phyloP scores from a whole-genome alignment of 331 rosid genomes.

The Dryas integrifolia region DNA sequence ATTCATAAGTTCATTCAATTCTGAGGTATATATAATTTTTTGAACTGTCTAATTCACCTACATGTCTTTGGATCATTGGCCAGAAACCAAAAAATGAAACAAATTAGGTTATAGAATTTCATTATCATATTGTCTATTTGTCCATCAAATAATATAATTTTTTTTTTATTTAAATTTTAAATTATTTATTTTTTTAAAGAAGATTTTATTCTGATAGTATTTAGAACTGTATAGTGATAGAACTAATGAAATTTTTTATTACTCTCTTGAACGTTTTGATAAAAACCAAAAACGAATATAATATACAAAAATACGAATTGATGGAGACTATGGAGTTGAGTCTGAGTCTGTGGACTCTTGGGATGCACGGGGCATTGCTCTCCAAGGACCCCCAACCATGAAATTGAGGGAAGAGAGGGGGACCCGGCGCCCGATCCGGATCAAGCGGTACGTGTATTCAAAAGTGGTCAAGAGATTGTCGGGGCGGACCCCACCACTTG shows the following conservation, averaged over 20 bases:
- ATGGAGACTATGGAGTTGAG: not conserved
- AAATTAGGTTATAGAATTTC: too few species aligned
- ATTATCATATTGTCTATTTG: too few species aligned
- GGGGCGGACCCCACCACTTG: slow-evolving; percentile 9
- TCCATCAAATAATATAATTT: too few species aligned
- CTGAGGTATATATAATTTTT: too few species aligned
- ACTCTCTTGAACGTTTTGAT: not conserved
- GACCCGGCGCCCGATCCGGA: slow-evolving; percentile 28
- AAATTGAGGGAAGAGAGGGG: slow-evolving; percentile 4
- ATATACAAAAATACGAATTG: not conserved
- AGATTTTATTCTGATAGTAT: too few species aligned
- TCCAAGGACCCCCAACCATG: slow-evolving; percentile 17
- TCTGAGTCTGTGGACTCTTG: not conserved
- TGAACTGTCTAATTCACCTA: too few species aligned
- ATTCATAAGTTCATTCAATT: too few species aligned
- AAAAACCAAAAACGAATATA: not conserved
- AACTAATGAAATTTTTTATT: not conserved
- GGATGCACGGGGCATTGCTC: not conserved
- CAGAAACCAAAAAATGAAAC: too few species aligned
- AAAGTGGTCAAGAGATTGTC: slow-evolving; percentile 4
- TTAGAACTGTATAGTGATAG: not conserved
- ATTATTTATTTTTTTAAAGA: too few species aligned
- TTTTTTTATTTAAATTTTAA: too few species aligned
- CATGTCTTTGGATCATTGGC: too few species aligned
- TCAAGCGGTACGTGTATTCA: slow-evolving; percentile 13